Evolutionary conservation across 352 stramenopile species (phyloP).

Genomic region (Salisapilia sapeloensis): DNA sequence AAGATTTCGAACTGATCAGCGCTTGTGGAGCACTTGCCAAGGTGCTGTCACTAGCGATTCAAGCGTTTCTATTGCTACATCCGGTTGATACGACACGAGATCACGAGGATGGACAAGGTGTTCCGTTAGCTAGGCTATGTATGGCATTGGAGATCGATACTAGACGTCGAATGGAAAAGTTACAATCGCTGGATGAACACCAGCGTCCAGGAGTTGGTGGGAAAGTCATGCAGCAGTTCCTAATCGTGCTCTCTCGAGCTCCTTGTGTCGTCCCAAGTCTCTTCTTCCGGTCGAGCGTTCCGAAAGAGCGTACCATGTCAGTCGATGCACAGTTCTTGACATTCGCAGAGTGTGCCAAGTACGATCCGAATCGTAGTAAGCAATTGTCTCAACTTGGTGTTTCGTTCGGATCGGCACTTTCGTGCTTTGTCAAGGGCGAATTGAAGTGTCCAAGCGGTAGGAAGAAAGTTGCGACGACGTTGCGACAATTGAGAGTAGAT

Average conservation of each 20-base stretch:
- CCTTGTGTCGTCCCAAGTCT: constrained; percentile 11
- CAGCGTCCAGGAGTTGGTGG: constrained; percentile 11
- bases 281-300: constrained; percentile 23
- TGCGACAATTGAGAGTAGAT: background rate
- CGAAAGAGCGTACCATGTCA: constrained; percentile 6
- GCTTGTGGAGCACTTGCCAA: constrained; percentile 7
- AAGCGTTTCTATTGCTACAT: constrained; percentile 13
- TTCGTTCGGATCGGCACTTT: constrained; percentile 26
- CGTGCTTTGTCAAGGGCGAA: constrained; percentile 20
- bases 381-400: constrained; percentile 34
- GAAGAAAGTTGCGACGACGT: constrained; percentile 2
- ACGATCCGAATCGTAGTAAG: constrained; percentile 22
- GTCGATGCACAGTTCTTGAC: constrained; percentile 30
- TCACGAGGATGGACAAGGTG: background rate
- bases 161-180: constrained; percentile 1
- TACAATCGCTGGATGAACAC: constrained; percentile 7
- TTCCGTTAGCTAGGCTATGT: constrained; percentile 5
- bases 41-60: constrained; percentile 13
- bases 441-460: constrained; percentile 12
- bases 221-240: constrained; percentile 16
- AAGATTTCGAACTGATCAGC: constrained; percentile 11
- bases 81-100: constrained; percentile 2
- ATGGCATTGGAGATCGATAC: constrained; percentile 5
- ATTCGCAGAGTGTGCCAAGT: constrained; percentile 16
- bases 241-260: constrained; percentile 11